These are phyloP conservation scores for Pestalotiopsis sp. DNA, from an alignment of 2,329 filamentous ascomycete genomes.

Conservation along the genomic window DNA sequence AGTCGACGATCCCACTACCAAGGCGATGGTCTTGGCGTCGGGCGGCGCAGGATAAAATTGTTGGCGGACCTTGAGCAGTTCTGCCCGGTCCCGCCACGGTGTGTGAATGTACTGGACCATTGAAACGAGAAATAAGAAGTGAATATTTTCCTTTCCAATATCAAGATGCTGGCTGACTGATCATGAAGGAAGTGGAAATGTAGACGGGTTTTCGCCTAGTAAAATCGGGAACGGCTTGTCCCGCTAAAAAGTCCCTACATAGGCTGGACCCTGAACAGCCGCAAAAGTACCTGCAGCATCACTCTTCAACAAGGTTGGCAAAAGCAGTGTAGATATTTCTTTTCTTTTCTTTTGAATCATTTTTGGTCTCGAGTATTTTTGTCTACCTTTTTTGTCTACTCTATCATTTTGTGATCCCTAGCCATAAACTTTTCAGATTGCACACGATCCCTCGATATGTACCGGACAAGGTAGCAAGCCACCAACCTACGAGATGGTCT, in stretches of 20 bases:
- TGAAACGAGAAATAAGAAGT: neutral
- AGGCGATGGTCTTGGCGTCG: constrained; percentile 4
- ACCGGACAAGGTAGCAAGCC: neutral
- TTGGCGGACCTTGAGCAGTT: constrained; percentile 67
- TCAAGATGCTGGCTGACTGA: neutral
- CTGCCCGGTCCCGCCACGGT: constrained; percentile 69
- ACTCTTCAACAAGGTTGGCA: neutral
- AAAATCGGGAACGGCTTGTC: constrained; percentile 1
- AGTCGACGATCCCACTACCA: constrained; percentile 11
- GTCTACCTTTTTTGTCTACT: neutral
- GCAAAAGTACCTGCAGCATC: neutral
- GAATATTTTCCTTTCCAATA: neutral
- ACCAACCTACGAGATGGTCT: constrained; percentile 1
- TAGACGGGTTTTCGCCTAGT: neutral
- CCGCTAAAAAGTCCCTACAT: constrained; percentile 3
- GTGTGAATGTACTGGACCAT: constrained; percentile 77
- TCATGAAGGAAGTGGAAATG: neutral
- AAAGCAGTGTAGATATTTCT: neutral
- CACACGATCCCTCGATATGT: neutral
- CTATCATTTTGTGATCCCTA: neutral
- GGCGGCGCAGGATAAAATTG: constrained; percentile 59
- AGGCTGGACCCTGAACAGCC: neutral
- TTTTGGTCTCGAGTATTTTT: neutral
- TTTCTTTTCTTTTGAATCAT: neutral
- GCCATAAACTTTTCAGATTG: neutral